These are phyloP conservation scores for Chaetomium globosum DNA, from an alignment of 2,329 filamentous ascomycete species.

Conservation along the genomic window DNA sequence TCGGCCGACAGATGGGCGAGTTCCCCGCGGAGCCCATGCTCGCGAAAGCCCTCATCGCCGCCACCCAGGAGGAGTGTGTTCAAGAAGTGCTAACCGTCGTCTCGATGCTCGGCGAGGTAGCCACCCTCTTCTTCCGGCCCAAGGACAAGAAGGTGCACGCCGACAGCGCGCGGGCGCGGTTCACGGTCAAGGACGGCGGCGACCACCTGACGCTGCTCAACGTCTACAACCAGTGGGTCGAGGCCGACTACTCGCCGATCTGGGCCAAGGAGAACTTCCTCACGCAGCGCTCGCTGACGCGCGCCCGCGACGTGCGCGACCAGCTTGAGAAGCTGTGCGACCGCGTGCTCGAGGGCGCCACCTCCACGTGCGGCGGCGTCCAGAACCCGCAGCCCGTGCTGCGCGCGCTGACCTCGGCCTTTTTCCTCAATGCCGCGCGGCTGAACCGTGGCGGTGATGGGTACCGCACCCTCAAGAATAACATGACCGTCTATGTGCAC, in stretches of 20 bases:
- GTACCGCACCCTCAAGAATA: conserved; percentile 90
- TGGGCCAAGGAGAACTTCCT: conserved; percentile 94
- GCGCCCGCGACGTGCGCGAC: conserved; percentile 88
- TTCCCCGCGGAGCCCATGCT: conserved; percentile 93
- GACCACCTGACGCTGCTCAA: conserved; percentile 88
- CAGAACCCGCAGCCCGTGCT: conserved; percentile 77
- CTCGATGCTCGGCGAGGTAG: conserved; percentile 89
- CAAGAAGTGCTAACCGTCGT: conserved; percentile 91
- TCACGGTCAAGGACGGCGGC: conserved; percentile 87
- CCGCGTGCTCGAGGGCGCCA: conserved; percentile 75
- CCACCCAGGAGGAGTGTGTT: conserved; percentile 88
- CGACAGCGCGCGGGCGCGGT: conserved; percentile 83
- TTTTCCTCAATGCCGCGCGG: conserved; percentile 89
- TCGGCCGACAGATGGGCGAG: conserved; percentile 92
- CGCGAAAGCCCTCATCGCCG: conserved; percentile 83
- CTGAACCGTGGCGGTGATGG: conserved; percentile 81
- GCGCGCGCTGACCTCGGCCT: conserved; percentile 85
- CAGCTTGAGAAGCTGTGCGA: conserved; percentile 92
- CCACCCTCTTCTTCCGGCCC: conserved; percentile 87
- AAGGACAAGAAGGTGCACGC: conserved; percentile 98
- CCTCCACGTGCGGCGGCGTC: conserved; percentile 70
- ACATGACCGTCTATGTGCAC: conserved; percentile 87
- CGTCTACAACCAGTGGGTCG: conserved; percentile 94
- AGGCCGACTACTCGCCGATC: conserved; percentile 82
- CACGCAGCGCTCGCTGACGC: conserved; percentile 84